phyloP scores from a whole-genome alignment of 2,329 filamentous ascomycete species.

The Blumeria graminis region DNA sequence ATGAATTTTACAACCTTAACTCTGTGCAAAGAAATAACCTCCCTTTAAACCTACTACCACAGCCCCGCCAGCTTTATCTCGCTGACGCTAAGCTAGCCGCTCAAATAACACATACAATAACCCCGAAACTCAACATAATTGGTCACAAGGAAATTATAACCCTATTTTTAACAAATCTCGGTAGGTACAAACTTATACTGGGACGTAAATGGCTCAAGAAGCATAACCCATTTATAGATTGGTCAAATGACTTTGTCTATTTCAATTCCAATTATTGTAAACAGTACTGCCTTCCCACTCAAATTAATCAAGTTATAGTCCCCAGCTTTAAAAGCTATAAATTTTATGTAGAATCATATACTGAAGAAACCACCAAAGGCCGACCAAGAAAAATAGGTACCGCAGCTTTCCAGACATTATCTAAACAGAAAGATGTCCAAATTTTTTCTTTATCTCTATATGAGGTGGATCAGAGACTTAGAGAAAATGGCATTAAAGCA shows the following conservation, averaged over 20 bases:
- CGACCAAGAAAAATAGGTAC: not conserved
- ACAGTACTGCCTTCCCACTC: not conserved
- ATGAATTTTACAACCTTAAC: conserved; percentile 1
- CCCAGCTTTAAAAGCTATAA: not conserved
- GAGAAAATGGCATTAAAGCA: not conserved
- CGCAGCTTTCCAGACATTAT: not conserved
- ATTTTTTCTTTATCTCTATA: not conserved
- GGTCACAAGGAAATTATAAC: not conserved
- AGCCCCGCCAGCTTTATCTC: conserved; percentile 1
- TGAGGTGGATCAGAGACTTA: not conserved
- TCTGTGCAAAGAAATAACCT: conserved; percentile 1
- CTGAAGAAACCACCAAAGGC: not conserved
- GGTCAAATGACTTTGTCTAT: not conserved
- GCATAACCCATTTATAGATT: not conserved
- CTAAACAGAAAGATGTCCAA: not conserved
- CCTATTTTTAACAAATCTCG: not conserved
- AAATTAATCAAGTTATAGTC: not conserved
- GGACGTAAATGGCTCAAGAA: not conserved
- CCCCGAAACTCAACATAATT: not conserved
- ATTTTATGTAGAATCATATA: not conserved
- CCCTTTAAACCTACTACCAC: not conserved
- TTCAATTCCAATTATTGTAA: not conserved
- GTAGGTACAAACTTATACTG: not conserved
- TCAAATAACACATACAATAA: not conserved
- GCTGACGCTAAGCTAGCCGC: not conserved